phyloP scores from a whole-genome alignment of 1,284 basidiomycete genomes.

The Malassezia brasiliensis region DNA sequence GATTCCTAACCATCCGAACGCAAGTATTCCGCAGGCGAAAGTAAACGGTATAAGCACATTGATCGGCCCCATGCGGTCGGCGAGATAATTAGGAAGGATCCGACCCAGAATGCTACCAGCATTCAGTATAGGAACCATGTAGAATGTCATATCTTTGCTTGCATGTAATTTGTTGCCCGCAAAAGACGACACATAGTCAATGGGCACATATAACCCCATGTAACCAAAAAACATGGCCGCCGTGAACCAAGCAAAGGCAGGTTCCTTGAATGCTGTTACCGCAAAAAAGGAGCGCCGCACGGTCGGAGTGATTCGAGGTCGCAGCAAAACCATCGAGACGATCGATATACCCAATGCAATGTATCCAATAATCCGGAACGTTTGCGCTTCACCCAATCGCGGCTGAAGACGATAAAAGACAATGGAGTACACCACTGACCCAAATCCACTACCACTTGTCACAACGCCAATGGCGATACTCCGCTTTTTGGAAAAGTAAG shows the following conservation, averaged over 20 bases:
- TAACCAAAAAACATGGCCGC: constrained; percentile 6
- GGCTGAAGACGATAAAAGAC: constrained; percentile 22
- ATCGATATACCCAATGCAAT: constrained; percentile 20
- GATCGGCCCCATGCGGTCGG: constrained; percentile 44
- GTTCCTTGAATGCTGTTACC: constrained; percentile 10
- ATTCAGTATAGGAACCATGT: constrained; percentile 33
- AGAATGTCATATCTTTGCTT: constrained; percentile 10
- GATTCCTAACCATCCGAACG: constrained; percentile 20
- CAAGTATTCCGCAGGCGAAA: constrained; percentile 28
- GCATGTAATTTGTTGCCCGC: constrained; percentile 1
- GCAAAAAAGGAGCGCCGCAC: neutral
- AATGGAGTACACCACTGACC: constrained; percentile 36
- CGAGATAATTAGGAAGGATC: constrained; percentile 43
- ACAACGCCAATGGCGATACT: constrained; percentile 27
- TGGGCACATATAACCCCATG: constrained; percentile 18
- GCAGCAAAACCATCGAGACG: constrained; percentile 11
- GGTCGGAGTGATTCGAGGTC: neutral
- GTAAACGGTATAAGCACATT: constrained; percentile 46
- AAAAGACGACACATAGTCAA: constrained; percentile 16
- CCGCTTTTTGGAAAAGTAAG: constrained; percentile 22
- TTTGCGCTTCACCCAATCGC: constrained; percentile 27
- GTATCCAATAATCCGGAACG: constrained; percentile 29
- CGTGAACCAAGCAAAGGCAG: constrained; percentile 3
- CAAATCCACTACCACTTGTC: constrained; percentile 28
- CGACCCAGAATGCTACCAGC: constrained; percentile 41